Evolutionary conservation across 805 yeast genomes (phyloP), one percentile per base, ranked within the genome.

Genomic region (Candida sakaeoensis): DNA sequence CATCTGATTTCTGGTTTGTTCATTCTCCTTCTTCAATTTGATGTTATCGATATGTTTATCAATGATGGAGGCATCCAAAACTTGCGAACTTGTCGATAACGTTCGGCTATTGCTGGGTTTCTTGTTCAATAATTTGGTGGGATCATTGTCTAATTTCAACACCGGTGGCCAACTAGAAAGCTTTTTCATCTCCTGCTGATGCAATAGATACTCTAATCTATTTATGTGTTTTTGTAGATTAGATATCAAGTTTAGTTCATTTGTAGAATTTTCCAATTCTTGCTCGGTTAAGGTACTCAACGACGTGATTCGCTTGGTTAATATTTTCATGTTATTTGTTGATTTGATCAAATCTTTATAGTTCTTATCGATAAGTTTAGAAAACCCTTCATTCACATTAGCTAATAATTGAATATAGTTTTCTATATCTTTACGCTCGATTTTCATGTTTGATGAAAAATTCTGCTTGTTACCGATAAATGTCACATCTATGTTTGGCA

Each of bases 201-300:
- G 93, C 12, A 89, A 61, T 27, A 88, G 60, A 40, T 77, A 82
- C 50, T 89, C 96, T 38, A 91, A 70, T 49, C 84, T 84, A 45
- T 77, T 78, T 29, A 91, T 85, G 39, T 95, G 66, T 8, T 76
- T 60, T 55, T 82, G 82, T 47, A 88, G 82, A 0, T 85, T 86
- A 46, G 71, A 71, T 8, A 83, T 63, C 9, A 74, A 52, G 31
- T 55, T 63, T 31, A 65, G 47, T 6, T 52, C 50, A 29, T 46
- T 45, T 8, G 55, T 44, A 1, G 63, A 53, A 8, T 63, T 56
- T 55, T 44, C 10, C 9, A 14, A 16, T 3, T 30, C 21, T 18
- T 34, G 21, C 5, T 38, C 39, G 3, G 43, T 28, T n/a, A 38
- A 26, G 12, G 43, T 24, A 31, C 68, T 52, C 25, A 68, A 48